These are phyloP conservation scores for Phlegmacium glaucopus DNA, from an alignment of 768 basidiomycete species.

Conservation along the genomic window DNA sequence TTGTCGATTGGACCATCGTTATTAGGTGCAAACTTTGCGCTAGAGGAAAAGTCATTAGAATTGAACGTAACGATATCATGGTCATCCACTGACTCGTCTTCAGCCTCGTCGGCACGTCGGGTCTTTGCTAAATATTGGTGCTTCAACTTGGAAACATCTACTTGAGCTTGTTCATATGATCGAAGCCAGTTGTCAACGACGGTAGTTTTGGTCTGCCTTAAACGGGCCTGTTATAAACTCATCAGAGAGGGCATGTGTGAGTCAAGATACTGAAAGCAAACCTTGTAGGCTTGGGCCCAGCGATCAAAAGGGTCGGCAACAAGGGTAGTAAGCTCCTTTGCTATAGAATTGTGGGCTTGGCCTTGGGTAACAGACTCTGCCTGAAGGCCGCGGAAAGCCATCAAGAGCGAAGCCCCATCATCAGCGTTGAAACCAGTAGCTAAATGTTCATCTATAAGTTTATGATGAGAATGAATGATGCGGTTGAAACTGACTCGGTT, in stretches of 20 bases:
- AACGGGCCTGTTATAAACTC: conserved; percentile 45
- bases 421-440: conserved; percentile 72
- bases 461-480: conserved; percentile 1
- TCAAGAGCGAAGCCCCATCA: conserved; percentile 79
- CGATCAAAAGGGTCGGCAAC: conserved; percentile 79
- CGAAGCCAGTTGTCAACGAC: conserved; percentile 66
- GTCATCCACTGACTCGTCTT: conserved; percentile 75
- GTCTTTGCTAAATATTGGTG: conserved; percentile 74
- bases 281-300: conserved; percentile 79
- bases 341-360: conserved; percentile 65
- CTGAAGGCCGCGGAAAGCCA: conserved; percentile 79
- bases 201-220: conserved; percentile 53
- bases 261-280: conserved; percentile 21
- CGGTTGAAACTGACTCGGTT: conserved; percentile 37
- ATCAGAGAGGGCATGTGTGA: background rate
- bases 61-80: conserved; percentile 11
- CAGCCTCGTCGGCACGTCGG: conserved; percentile 84
- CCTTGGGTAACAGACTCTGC: conserved; percentile 70
- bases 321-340: conserved; percentile 69
- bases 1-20: conserved; percentile 54
- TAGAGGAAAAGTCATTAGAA: conserved; percentile 27
- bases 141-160: conserved; percentile 71
- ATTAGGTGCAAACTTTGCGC: conserved; percentile 86
- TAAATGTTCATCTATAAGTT: conserved; percentile 16
- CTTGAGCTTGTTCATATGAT: conserved; percentile 66